Evolutionary conservation across 257 asterid genomes (phyloP), one percentile per base, ranked within the genome.

Genomic region (Solanum ossicruentum): DNA sequence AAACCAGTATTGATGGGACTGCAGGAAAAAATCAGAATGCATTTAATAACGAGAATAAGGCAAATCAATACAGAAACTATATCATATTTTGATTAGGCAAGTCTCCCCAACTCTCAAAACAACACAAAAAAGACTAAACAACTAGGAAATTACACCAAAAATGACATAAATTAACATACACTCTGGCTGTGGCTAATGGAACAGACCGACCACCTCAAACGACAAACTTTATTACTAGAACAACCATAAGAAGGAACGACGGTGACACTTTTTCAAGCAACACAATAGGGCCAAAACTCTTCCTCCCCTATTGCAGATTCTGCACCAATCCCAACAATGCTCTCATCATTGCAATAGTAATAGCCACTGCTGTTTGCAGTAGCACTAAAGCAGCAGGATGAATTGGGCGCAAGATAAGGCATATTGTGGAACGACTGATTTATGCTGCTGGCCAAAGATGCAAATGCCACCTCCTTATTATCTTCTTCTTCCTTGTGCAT

Each of bases 221-320:
- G 49, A 73, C 21, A 47, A 23, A 49, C 61, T 47, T 75, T 75
- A 75, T 75, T 49, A 70, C 79, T 41, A 10, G 49, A 67, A 18
- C 7, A 49, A 73, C 8, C 13, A 39, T 20, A 65, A 32, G 17
- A 16, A 5, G 60, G 52, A 80, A 43, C 45, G 47, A 23, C 15
- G 85, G 49, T 13, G 28, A 45, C 36, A 51, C 54, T 45, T 58
- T 84, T 84, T 94, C 92, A 92, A 87, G 98, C 97, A 89, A 92
- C 87, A 63, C 94, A 91, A 60, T 92, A 93, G 72, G 97, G 84
- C 99, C 98, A 96, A 81, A 89, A 94, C 60, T 95, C 98, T n/a
- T 95, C 98, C 90, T 96, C 98, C 9, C 86, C 91, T 43, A 88
- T 86, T 47, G 89, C 90, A 21, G 93, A 88, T 85, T 89, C 97